Percentiles rank a stretch among this genome's conserved stretches.
Evolutionary conservation across 306 rosid species (phyloP).

Genomic region (Bauhinia variegata): DNA sequence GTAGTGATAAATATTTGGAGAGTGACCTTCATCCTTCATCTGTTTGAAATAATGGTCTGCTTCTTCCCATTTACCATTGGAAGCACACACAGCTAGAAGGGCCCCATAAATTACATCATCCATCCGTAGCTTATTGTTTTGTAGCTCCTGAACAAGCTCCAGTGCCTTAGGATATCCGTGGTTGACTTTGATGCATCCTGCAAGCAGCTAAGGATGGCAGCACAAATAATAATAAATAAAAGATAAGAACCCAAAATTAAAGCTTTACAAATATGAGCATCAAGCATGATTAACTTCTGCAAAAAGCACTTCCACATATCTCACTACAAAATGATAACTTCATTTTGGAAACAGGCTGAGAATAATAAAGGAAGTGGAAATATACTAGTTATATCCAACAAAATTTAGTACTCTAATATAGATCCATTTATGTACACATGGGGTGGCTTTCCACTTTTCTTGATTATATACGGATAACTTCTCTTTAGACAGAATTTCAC

Average conservation of each 20-base stretch:
- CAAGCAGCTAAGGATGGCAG: constrained; percentile 62
- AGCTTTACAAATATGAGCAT: not conserved
- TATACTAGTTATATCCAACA: not conserved
- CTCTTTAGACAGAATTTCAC: not conserved
- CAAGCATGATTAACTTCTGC: constrained; percentile 12
- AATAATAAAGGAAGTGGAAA: not conserved
- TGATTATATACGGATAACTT: not conserved
- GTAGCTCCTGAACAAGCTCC: constrained; percentile 76
- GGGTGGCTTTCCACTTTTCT: no score
- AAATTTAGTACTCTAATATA: not conserved
- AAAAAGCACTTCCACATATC: not conserved
- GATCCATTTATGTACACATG: not conserved
- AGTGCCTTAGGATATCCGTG: constrained; percentile 76
- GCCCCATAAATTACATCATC: constrained; percentile 84
- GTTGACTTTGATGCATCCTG: constrained; percentile 79
- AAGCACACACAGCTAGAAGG: constrained; percentile 85
- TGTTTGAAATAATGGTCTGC: constrained; percentile 75
- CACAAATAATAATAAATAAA: constrained; percentile 29
- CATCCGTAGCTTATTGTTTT: constrained; percentile 56
- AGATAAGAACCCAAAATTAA: constrained; percentile 2
- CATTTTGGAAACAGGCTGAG: not conserved
- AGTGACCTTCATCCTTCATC: constrained; percentile 79
- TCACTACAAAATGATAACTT: not conserved
- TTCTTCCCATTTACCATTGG: constrained; percentile 72
- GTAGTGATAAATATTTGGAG: constrained; percentile 76